phyloP scores from a whole-genome alignment of 164 flowering plant genomes.

The Piper longum region DNA sequence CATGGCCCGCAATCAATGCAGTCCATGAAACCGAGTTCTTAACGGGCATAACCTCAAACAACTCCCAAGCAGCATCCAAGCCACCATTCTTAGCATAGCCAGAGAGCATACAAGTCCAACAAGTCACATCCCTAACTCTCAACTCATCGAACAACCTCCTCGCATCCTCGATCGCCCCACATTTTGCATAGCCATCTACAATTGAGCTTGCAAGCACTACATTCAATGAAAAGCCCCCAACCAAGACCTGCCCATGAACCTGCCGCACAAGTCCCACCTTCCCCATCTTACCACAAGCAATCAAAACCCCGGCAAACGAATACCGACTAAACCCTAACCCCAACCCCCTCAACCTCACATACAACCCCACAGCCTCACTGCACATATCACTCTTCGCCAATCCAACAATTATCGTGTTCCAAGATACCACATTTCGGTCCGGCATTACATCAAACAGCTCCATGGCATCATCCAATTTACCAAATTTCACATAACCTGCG shows the following conservation, averaged over 20 bases:
- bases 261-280: slow-evolving; percentile 32
- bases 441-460: slow-evolving; percentile 52
- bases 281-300: slow-evolving; percentile 38
- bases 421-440: slow-evolving; percentile 53
- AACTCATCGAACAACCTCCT: slow-evolving; percentile 47
- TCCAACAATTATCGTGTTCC: slow-evolving; percentile 68
- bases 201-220: slow-evolving; percentile 47
- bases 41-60: slow-evolving; percentile 57
- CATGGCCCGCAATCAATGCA: slow-evolving; percentile 55
- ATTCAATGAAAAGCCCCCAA: slow-evolving; percentile 37
- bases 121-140: slow-evolving; percentile 34
- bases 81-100: slow-evolving; percentile 58
- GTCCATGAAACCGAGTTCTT: slow-evolving; percentile 69
- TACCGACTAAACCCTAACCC: slow-evolving; percentile 37
- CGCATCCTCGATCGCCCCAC: slow-evolving; percentile 38
- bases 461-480: slow-evolving; percentile 31
- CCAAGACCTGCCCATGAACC: slow-evolving; percentile 55
- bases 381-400: slow-evolving; percentile 31
- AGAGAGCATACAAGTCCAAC: slow-evolving; percentile 68
- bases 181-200: slow-evolving; percentile 58
- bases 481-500: slow-evolving; percentile 51
- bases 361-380: slow-evolving; percentile 37
- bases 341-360: slow-evolving; percentile 26
- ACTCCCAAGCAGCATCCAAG: slow-evolving; percentile 34
- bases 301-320: slow-evolving; percentile 60